Base-by-base conservation (phyloP, 441 rosid genomes). In the Cnidoscolus chayamansa region DNA sequence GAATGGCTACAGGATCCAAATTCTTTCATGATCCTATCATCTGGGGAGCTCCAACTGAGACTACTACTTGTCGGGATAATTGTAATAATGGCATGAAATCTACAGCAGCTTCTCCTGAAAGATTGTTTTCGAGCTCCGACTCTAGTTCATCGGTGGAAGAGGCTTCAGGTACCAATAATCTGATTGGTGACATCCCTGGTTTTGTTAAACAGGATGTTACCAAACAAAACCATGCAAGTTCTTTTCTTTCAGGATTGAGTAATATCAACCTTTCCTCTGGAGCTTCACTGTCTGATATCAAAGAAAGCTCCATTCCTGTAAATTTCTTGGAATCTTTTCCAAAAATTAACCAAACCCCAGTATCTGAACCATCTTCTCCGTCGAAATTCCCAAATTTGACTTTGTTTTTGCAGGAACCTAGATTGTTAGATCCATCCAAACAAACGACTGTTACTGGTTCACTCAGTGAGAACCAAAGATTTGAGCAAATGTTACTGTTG, bases 301-400 rank as follows among this genome's bases (percentile, higher is more conserved):
- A 48, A 68, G 75, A 74, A 66, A 83, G 45, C 45, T 40, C 70
- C 62, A 66, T 62, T 70, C 94, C 92, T 20, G 76, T 87, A 76
- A 86, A 85, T 78, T 86, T 90, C 86, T 75, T 89, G 70, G 87
- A 89, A 54, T 79, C 84, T 31, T 86, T 85, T 76, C 87, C 86
- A 0, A 66, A 74, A 67, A 50, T 73, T 37, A 69, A 60, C 67
- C 55, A 49, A 8, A 40, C 71, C 35, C 83, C 67, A 67, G 59
- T 56, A 4, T 68, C 84, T 7, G 83, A 81, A 56, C 83, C 86
- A 1, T 72, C 84, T 43, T 80, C 91, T 67, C 81, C 85, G 4
- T 77, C 85, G 8, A 85, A 80, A 55, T 76, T 81, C 67, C 91
- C 92, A 69, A 85, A 84, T 60, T 79, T 90, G 56, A 77, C 85